A percentile compares a stretch with the other conserved stretches of the same genome.
These are phyloP conservation scores for Sarocladium oryzae DNA, from an alignment of 2,329 filamentous ascomycete genomes.

Conservation along the genomic window DNA sequence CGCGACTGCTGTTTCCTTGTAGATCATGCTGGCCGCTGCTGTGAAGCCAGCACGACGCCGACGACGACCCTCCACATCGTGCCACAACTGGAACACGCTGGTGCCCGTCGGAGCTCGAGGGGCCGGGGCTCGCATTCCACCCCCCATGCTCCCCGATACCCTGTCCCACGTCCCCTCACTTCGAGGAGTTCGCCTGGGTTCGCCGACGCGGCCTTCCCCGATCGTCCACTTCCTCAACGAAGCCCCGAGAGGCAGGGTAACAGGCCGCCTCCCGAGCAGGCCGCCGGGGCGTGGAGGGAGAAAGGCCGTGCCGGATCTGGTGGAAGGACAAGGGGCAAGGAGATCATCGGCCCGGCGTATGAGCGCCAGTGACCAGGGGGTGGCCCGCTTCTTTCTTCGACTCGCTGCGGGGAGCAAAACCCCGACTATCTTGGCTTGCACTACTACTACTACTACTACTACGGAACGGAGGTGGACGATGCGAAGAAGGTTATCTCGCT, in stretches of 20 bases:
- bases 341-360: neutral
- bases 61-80: neutral
- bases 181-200: constrained; percentile 6
- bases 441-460: too few species aligned
- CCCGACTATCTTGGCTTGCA: neutral
- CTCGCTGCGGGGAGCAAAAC: neutral
- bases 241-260: neutral
- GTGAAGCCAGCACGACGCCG: neutral
- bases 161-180: neutral
- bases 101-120: constrained; percentile 1
- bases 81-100: constrained; percentile 5
- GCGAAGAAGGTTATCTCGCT: neutral
- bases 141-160: neutral
- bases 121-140: neutral
- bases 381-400: neutral
- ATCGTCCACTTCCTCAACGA: constrained; percentile 5
- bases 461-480: neutral
- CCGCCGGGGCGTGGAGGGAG: neutral
- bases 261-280: neutral
- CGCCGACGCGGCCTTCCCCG: neutral
- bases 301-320: neutral
- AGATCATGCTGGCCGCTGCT: too few species aligned
- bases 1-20: too few species aligned
- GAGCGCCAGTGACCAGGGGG: constrained; percentile 3
- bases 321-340: neutral